Conservation (phyloP, 176 grass and related monocot species). For the Dactylis glomerata region DNA sequence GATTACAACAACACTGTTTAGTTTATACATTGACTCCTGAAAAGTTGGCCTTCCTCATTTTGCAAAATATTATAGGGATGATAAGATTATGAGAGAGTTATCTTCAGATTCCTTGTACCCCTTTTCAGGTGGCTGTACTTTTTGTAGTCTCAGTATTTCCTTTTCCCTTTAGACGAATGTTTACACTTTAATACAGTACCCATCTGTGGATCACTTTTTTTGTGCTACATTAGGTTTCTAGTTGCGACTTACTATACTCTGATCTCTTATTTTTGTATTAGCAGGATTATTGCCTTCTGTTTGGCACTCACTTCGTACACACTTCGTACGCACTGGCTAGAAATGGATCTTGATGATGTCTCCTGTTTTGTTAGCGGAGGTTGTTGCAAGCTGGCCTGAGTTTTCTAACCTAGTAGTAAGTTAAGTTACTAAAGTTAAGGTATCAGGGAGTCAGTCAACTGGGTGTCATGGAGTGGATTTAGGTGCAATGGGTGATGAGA, state of each 20-base stretch:
- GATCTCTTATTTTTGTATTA: conserved; percentile 19
- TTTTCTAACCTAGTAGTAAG: conserved; percentile 41
- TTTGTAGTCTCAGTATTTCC: too few relatives aligned
- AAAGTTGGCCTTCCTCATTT: too few relatives aligned
- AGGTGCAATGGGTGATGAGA: too few relatives aligned
- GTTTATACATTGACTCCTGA: too few relatives aligned
- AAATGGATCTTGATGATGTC: conserved; percentile 82
- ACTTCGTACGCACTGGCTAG: conserved; percentile 35
- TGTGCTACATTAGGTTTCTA: conserved; percentile 5
- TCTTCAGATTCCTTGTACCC: too few relatives aligned
- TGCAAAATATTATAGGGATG: too few relatives aligned
- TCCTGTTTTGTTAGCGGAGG: conserved; percentile 84
- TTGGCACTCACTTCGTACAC: conserved; percentile 24
- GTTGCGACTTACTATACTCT: conserved; percentile 25
- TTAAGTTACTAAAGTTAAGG: conserved; percentile 31
- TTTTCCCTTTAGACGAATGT: conserved; percentile 12
- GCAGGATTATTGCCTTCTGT: conserved; percentile 26
- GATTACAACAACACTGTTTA: too few relatives aligned
- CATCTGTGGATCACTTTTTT: neutral
- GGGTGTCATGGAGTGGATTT: neutral
- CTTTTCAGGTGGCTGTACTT: too few relatives aligned
- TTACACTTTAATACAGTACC: neutral
- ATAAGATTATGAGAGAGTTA: too few relatives aligned
- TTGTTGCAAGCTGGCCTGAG: conserved; percentile 50
- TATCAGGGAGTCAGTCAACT: conserved; percentile 52